Conservation (phyloP, 257 asterid species). For the Gardenia jasminoides region DNA sequence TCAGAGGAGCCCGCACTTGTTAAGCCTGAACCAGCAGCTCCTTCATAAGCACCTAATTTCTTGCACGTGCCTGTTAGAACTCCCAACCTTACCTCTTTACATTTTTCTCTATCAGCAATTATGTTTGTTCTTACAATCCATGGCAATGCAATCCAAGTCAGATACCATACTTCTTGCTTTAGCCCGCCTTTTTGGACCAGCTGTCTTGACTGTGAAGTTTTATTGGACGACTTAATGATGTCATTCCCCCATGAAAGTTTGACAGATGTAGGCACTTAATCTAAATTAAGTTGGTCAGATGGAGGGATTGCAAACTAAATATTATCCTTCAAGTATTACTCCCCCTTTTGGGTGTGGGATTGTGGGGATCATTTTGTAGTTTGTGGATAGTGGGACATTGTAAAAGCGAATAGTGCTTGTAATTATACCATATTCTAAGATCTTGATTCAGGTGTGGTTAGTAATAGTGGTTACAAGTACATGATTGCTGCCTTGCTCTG, state of each 20-base stretch:
- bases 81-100: constrained; percentile 31
- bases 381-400: constrained; percentile 31
- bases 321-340: constrained; percentile 29
- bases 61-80: constrained; percentile 42
- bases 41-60: constrained; percentile 35
- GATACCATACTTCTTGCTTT: constrained; percentile 37
- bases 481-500: constrained; percentile 10
- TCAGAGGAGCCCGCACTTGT: constrained; percentile 45
- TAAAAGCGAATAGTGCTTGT: constrained; percentile 26
- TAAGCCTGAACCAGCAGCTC: constrained; percentile 66
- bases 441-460: constrained; percentile 21
- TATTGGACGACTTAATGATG: constrained; percentile 28
- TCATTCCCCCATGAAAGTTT: constrained; percentile 22
- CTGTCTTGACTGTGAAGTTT: constrained; percentile 1
- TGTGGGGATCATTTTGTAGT: constrained; percentile 38
- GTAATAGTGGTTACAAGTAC: constrained; percentile 10
- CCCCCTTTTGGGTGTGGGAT: constrained; percentile 37
- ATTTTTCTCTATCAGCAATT: constrained; percentile 22
- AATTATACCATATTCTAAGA: constrained; percentile 6
- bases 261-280: constrained; percentile 26
- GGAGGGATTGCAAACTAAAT: constrained; percentile 20
- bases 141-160: constrained; percentile 41
- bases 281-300: constrained; percentile 23
- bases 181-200: constrained; percentile 24
- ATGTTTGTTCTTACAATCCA: constrained; percentile 14